These are phyloP conservation scores for Citrus inodora DNA, from an alignment of 345 rosid species.

Conservation along the genomic window DNA sequence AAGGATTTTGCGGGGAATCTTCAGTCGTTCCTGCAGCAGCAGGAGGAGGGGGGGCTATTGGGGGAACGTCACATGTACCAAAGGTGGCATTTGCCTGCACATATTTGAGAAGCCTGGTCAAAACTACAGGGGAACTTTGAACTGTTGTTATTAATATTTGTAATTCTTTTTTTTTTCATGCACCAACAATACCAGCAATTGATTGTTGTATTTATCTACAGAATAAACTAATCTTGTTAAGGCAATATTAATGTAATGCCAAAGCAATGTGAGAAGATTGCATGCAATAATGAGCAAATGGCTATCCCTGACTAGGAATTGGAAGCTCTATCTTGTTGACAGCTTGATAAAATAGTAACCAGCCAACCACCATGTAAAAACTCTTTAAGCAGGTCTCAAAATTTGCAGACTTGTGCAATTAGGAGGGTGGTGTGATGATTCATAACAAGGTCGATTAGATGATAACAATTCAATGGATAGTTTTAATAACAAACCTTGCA, in stretches of 20 bases:
- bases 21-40: constrained; percentile 27
- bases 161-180: not conserved
- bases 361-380: not conserved
- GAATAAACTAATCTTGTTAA: not conserved
- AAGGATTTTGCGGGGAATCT: constrained; percentile 1
- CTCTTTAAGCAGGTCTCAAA: not conserved
- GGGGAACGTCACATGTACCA: constrained; percentile 78
- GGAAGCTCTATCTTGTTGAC: not conserved
- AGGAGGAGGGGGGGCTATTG: constrained; percentile 72
- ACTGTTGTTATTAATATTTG: not conserved
- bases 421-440: not conserved
- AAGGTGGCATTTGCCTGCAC: constrained; percentile 64
- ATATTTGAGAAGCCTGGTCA: constrained; percentile 6
- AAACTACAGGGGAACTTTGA: not conserved
- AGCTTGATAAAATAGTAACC: not conserved
- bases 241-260: not conserved
- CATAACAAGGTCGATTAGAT: not conserved
- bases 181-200: not conserved
- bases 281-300: not conserved
- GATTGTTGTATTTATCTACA: not conserved
- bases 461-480: not conserved
- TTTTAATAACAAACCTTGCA: constrained; percentile 58
- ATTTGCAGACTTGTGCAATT: not conserved
- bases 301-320: not conserved
- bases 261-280: not conserved